These are phyloP conservation scores for Hypoxylon rubiginosum DNA, from an alignment of 2,329 filamentous ascomycete species.

Conservation along the genomic window DNA sequence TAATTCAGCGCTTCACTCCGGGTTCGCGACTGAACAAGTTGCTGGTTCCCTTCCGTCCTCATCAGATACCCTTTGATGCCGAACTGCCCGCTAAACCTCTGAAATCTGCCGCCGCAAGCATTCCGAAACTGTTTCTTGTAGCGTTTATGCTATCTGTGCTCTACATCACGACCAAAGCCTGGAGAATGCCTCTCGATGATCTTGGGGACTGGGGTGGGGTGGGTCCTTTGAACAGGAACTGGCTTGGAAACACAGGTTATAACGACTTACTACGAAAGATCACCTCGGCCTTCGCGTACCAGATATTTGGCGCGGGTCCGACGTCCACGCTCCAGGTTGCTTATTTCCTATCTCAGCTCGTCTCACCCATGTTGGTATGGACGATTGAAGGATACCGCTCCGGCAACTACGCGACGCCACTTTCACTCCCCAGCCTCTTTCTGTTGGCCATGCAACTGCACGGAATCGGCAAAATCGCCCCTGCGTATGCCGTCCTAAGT, in stretches of 20 bases:
- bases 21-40: slow-evolving; percentile 20
- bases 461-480: slow-evolving; percentile 31
- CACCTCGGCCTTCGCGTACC: slow-evolving; percentile 6
- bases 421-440: slow-evolving; percentile 37
- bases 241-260: not conserved
- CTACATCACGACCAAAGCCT: slow-evolving; percentile 8
- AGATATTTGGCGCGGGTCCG: not conserved
- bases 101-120: no score
- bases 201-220: not conserved
- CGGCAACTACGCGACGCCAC: slow-evolving; percentile 32
- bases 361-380: slow-evolving; percentile 45
- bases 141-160: slow-evolving; percentile 3
- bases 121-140: not conserved
- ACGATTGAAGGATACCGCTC: slow-evolving; percentile 45
- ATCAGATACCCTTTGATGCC: slow-evolving; percentile 30
- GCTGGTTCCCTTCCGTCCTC: slow-evolving; percentile 28
- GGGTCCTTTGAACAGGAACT: not conserved
- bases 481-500: slow-evolving; percentile 30
- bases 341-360: slow-evolving; percentile 39
- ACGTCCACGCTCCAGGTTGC: slow-evolving; percentile 17
- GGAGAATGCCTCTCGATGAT: not conserved
- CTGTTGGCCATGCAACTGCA: slow-evolving; percentile 21
- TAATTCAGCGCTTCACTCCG: not conserved
- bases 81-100: slow-evolving; percentile 37
- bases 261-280: not conserved